Conservation (phyloP, 768 basidiomycete species). For the Botryobasidium botryosum region DNA sequence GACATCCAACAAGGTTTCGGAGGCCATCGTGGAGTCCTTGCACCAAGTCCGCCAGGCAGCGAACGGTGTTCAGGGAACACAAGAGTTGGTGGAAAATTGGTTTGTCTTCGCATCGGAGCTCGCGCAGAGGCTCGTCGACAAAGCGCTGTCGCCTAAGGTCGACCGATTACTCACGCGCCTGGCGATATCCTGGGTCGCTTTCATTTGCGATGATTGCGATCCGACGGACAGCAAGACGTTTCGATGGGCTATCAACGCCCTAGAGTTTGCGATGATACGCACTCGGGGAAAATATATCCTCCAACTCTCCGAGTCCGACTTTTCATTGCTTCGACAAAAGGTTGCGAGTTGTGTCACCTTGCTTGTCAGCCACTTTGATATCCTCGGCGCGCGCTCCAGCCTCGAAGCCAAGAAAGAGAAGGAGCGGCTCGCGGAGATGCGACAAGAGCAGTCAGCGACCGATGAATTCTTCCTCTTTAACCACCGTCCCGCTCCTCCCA, state of each 20-base stretch:
- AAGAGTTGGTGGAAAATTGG: constrained; percentile 87
- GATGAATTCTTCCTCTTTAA: neutral
- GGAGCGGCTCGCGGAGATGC: constrained; percentile 53
- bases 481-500: constrained; percentile 48
- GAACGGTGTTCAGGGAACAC: constrained; percentile 40
- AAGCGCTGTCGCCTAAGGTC: constrained; percentile 49
- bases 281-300: constrained; percentile 81
- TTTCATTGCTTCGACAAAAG: constrained; percentile 75
- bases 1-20: constrained; percentile 75
- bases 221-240: constrained; percentile 91
- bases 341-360: constrained; percentile 94
- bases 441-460: constrained; percentile 13
- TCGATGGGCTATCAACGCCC: constrained; percentile 92
- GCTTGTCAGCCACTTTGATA: constrained; percentile 95
- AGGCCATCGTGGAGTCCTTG: constrained; percentile 85
- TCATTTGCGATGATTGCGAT: constrained; percentile 96
- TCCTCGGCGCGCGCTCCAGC: constrained; percentile 82
- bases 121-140: constrained; percentile 79
- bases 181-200: constrained; percentile 94
- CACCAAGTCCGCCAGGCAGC: constrained; percentile 65
- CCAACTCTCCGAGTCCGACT: constrained; percentile 74
- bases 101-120: constrained; percentile 94
- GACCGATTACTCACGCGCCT: constrained; percentile 71
- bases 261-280: constrained; percentile 80
- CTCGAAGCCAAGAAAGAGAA: constrained; percentile 80